Evolutionary conservation across 768 basidiomycete genomes (phyloP).

Genomic region (Pleurotus giganteus): DNA sequence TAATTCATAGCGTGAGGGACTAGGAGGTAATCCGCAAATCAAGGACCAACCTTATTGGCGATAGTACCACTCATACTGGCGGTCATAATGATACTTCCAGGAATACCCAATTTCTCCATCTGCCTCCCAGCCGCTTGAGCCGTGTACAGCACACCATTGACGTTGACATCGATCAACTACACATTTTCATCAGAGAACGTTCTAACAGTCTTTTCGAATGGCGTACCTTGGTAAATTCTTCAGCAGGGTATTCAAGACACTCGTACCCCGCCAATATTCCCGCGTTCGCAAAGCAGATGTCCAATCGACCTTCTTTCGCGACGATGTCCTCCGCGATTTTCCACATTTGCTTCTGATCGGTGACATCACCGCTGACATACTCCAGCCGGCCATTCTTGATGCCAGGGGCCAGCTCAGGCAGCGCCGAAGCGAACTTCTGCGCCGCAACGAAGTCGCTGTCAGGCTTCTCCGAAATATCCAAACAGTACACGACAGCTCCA

Average conservation of each 20-base stretch:
- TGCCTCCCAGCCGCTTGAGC: conserved; percentile 60
- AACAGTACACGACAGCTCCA: conserved; percentile 59
- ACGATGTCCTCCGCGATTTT: conserved; percentile 50
- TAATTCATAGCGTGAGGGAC: conserved; percentile 18
- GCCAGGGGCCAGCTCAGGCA: conserved; percentile 18
- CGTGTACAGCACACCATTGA: conserved; percentile 55
- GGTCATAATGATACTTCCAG: conserved; percentile 57
- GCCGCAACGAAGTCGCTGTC: conserved; percentile 48
- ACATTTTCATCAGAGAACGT: neutral
- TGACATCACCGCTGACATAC: conserved; percentile 58
- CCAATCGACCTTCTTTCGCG: conserved; percentile 57
- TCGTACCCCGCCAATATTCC: conserved; percentile 52
- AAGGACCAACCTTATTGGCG: conserved; percentile 50
- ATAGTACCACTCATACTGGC: conserved; percentile 66
- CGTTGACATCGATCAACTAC: conserved; percentile 61
- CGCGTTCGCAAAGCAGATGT: conserved; percentile 66
- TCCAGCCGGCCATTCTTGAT: conserved; percentile 31
- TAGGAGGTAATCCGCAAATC: neutral
- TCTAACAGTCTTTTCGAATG: neutral
- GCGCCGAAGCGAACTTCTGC: conserved; percentile 37
- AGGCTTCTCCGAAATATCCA: conserved; percentile 53
- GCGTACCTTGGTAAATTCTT: conserved; percentile 54
- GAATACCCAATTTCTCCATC: conserved; percentile 46
- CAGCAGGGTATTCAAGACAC: conserved; percentile 55
- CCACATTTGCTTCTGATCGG: conserved; percentile 48